Evolutionary conservation across 2,329 filamentous ascomycete genomes (phyloP), one percentile per base, ranked within the genome.

Genomic region (Scytalidium sp.): DNA sequence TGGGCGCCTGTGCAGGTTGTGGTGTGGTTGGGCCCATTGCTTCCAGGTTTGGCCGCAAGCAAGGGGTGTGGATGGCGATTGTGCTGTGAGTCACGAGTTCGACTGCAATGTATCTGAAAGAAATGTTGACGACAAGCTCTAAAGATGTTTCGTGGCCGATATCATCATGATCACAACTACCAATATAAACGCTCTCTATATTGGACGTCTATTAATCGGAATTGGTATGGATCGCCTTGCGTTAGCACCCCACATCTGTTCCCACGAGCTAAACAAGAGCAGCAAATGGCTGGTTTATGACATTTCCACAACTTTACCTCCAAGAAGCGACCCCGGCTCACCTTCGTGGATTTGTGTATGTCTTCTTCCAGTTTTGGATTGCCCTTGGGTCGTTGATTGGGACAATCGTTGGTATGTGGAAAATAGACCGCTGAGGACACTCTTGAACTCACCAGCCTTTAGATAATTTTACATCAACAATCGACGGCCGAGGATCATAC

Each of bases 141-240:
- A n/a, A n/a, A n/a, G n/a, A 9, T 79, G 76, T 54, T 70, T 67
- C 52, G 63, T 76, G 2, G 68, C 78, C n/a, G 81, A 81, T 53
- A 66, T 80, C 17, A 70, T 81, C 57, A 82, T 82, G 79, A 81
- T 82, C 76, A 70, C 74, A 3, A 80, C 76, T 0, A 72, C 69
- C 7, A 62, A 67, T 48, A 79, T 83, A 29, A 75, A 70, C 15
- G 76, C 72, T 1, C 71, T 83, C 4, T 82, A 83, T 50, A 70
- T 72, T 21, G 79, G 76, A 10, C 73, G 79, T 27, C 63, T 82
- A 5, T 60, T 82, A 13, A 78, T 81, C 48, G 80, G 80, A 2
- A 50, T 82, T 3, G n/a, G n/a, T n/a, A n/a, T n/a, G n/a, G n/a
- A n/a, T n/a, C n/a, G n/a, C n/a, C n/a, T n/a, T n/a, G n/a, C n/a